Conservation (phyloP, 306 rosid genomes). For the Ormosia emarginata region DNA sequence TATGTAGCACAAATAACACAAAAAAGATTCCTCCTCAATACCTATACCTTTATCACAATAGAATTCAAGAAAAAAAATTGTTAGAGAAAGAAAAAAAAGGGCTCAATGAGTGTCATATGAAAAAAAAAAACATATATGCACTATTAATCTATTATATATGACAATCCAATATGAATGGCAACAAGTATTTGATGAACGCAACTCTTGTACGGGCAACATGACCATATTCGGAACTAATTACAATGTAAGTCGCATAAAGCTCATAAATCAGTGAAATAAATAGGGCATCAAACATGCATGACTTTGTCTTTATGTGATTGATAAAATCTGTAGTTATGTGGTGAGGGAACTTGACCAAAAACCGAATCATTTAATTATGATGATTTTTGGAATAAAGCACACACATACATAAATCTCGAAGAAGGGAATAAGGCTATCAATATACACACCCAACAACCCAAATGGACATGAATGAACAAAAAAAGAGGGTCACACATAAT, state of each 20-base stretch:
- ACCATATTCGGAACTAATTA: neutral
- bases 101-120: no score
- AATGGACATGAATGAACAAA: slow-evolving; percentile 19
- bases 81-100: no score
- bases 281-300: slow-evolving; percentile 8
- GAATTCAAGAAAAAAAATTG: no score
- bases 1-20: neutral
- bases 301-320: neutral
- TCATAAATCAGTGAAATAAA: neutral
- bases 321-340: neutral
- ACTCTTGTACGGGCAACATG: neutral
- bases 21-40: neutral
- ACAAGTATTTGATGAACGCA: neutral
- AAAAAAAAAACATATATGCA: neutral
- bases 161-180: neutral
- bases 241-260: neutral
- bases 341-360: slow-evolving; percentile 5
- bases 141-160: neutral
- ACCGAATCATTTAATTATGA: neutral
- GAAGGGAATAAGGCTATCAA: neutral
- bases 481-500: slow-evolving; percentile 24
- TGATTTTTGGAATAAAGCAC: neutral
- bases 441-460: neutral
- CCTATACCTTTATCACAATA: no score
- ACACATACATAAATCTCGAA: neutral